phyloP scores from a whole-genome alignment of 2,329 filamentous ascomycete species.

The Kalmusia sp. region DNA sequence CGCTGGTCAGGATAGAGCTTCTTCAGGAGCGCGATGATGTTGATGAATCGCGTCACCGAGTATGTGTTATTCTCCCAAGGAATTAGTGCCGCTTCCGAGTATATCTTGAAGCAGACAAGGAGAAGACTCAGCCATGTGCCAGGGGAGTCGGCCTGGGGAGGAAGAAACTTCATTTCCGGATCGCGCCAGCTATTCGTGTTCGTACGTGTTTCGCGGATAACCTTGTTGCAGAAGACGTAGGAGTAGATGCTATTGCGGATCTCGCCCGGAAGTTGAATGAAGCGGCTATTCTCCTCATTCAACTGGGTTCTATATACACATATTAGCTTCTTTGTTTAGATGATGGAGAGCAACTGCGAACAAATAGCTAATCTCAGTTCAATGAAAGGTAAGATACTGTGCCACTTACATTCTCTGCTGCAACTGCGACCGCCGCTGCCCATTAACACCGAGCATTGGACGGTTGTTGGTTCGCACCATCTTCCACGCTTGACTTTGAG shows the following conservation, averaged over 20 bases:
- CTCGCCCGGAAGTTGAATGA: conserved; percentile 15
- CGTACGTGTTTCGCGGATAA: neutral
- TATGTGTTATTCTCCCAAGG: neutral
- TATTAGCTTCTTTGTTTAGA: too few relatives aligned
- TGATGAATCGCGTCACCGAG: neutral
- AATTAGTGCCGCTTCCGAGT: conserved; percentile 10
- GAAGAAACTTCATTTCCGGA: neutral
- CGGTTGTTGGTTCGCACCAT: too few relatives aligned
- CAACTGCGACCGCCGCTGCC: too few relatives aligned
- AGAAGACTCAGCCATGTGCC: neutral
- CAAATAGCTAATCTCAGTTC: too few relatives aligned
- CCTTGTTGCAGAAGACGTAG: conserved; percentile 6
- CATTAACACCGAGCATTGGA: too few relatives aligned
- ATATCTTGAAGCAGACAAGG: conserved; percentile 15
- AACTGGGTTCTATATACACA: too few relatives aligned
- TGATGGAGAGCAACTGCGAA: too few relatives aligned
- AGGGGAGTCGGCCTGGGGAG: neutral
- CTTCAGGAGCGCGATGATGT: neutral
- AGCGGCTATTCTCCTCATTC: too few relatives aligned
- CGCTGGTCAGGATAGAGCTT: neutral
- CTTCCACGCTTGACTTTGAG: too few relatives aligned
- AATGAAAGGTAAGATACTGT: too few relatives aligned
- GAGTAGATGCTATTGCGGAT: conserved; percentile 16
- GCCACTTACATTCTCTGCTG: too few relatives aligned
- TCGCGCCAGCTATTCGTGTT: neutral